Evolutionary conservation across 345 rosid species (phyloP), one percentile per base, ranked within the genome.

Genomic region (Zanthoxylum bungeanum): DNA sequence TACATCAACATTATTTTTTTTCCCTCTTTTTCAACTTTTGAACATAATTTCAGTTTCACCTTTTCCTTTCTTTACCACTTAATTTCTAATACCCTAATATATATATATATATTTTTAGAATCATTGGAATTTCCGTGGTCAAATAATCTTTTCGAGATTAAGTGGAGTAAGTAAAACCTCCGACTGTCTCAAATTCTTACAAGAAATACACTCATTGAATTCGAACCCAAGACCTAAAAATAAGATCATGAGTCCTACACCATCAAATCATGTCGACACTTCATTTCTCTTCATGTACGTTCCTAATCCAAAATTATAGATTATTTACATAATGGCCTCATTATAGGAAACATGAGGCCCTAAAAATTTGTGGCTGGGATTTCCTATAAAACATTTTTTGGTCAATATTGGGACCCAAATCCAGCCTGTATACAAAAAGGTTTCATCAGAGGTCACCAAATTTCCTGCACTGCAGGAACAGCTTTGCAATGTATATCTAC

Each of bases 341-440:
- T 9, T 31, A 2, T 50, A 17, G 37, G 55, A 53, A 39, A 22
- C 61, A 68, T 0, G 25, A 17, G 71, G 40, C 51, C 69, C 40
- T 64, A 70, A 28, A 60, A 28, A 27, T 11, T 7, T 56, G 77
- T 69, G 72, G 80, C 59, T 73, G 58, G 75, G 73, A 77, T 73
- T 69, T 76, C n/a, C 34, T 33, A 11, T 1, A 34, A 22, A 46
- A 17, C 3, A 19, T 1, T 0, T 1, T 24, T 21, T 22, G 75
- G 81, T 77, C 77, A 82, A 75, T 58, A 33, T 67, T 63, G 76
- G 86, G 66, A 3, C 70, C 80, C 75, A 6, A 9, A 21, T 66
- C 80, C 88, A 82, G 88, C 68, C 88, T 85, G 86, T 78, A 25
- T 14, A 65, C 81, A 59, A 73, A 73, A 64, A 30, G 67, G 19